Base-by-base conservation (phyloP, 495 filamentous ascomycete genomes). In the Hypoxylon perforatum region DNA sequence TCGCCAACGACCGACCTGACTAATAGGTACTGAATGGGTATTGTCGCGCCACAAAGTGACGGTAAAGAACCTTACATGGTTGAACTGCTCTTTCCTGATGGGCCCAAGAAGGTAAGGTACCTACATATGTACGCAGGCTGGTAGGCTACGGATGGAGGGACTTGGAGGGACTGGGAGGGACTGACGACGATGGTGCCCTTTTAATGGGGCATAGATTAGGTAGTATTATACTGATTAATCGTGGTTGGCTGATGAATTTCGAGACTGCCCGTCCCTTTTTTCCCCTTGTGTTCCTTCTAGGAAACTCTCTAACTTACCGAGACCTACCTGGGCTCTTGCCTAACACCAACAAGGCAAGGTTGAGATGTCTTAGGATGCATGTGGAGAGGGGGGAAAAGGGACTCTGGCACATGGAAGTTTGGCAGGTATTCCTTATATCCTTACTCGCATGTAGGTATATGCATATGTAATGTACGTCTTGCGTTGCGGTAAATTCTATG, bases 121-220 rank as follows among this genome's bases (percentile, higher is more conserved):
- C n/a, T n/a, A n/a, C n/a, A n/a, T n/a, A n/a, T n/a, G n/a, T n/a
- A n/a, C n/a, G n/a, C n/a, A n/a, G n/a, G n/a, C n/a, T n/a, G n/a
- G n/a, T n/a, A n/a, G n/a, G n/a, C n/a, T n/a, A n/a, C n/a, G n/a
- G n/a, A n/a, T n/a, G n/a, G n/a, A n/a, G n/a, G 47, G 17, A 50
- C 35, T 44, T 52, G 48, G 22, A 46, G 59, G 51, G 47, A 15
- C 11, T 4, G 39, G n/a, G 12, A 15, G 45, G 49, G 55, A 69
- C 49, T 57, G 61, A 57, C 51, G 55, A 53, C 17, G 56, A 63
- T 49, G 54, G 56, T 52, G 57, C 44, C 39, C 61, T 63, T 69
- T 63, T 51, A 57, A 60, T 69, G 65, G 65, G 55, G 60, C 55
- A 56, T 21, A 60, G 45, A 64, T 64, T 63, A 63, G 55, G 55